Evolutionary conservation across 257 asterid genomes (phyloP), one percentile per base, ranked within the genome.

Genomic region (Paulownia fortunei): DNA sequence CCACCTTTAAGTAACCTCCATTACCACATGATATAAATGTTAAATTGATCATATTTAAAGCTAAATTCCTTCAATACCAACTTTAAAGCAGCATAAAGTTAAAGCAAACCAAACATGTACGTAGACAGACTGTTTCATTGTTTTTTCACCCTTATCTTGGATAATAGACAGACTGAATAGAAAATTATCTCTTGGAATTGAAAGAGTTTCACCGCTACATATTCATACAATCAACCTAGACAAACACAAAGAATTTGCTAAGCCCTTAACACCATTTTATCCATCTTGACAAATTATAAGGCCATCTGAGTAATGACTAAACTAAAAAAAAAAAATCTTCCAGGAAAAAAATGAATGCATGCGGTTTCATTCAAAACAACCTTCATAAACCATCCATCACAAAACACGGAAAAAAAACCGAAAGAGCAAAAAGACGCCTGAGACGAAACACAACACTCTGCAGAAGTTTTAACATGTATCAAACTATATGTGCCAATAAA

Each of bases 201-300:
- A 58, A 23, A 70, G 58, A 49, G 23, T 3, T 30, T 42, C 21
- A 70, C 63, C 16, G 5, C 63, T 24, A 19, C 36, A 56, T 21
- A 59, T 32, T 52, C 49, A 34, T 12, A 16, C 52, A 72, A 72
- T 16, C 39, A 49, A 24, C 30, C 12, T 52, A 47, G 42, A 47
- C 9, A 55, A 69, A 24, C 16, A 51, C 18, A 51, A 11, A 18
- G 32, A 32, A 51, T 70, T 54, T 70, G 34, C 21, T 27, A 70
- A 70, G 34, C 76, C 64, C 49, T 52, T 34, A 32, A n/a, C 51
- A 15, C n/a, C 70, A 67, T 13, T 13, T 69, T n/a, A 60, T 10
- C 51, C 47, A 54, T 42, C 34, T 18, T 42, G 24, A n/a, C 55
- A 76, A 65, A 66, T 52, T 27, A 65, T 3, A 6, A 66, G 27